Base-by-base conservation (phyloP, 2,329 filamentous ascomycete genomes). In the Fusarium vanettenii region DNA sequence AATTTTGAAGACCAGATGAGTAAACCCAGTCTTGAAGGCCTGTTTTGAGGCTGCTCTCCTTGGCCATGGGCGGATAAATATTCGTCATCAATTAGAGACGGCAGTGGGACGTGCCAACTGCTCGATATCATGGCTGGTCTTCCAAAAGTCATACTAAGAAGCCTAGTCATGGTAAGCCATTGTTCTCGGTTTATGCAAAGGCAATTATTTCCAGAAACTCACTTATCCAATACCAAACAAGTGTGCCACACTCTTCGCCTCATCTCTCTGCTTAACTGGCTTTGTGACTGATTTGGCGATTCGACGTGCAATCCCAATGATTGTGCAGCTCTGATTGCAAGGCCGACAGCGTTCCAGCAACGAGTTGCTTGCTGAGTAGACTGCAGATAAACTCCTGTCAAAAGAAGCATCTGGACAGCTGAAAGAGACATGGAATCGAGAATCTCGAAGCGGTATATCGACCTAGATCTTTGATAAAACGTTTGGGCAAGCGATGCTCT, bases 331-430 rank as follows among this genome's bases (percentile, higher is more conserved):
- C 69, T 22, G 6, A 69, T 66, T 9, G 69, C 69, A 2, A 69
- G 29, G 2, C 69, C 69, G 0, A 71, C 50, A 1, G 37, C 29
- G 37, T 71, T 71, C 69, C 69, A 71, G 29, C 66, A 71, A 2
- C 69, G 59, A 1, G 55, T 63, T 11, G 69, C 52, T 18, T 66
- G 55, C 13, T 57, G 50, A 0, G 69, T 71, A 3, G 62, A 69
- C 27, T 71, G 69, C 3, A 71, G 60, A n/a, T 69, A 69, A 29
- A 71, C 52, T 3, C 66, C 69, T 0, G 59, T 64, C 35, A 71
- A 14, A 6, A 71, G 18, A 5, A 69, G 27, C 62, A 63, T 60
- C 52, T 71, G 69, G 0, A 66, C 63, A 0, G 57, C 25, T 1
- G 52, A 52, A 10, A 69, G 25, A 3, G 69, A 64, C n/a, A 59